These are phyloP conservation scores for Arctostaphylos glauca DNA, from an alignment of 148 eudicot species.

Conservation along the genomic window DNA sequence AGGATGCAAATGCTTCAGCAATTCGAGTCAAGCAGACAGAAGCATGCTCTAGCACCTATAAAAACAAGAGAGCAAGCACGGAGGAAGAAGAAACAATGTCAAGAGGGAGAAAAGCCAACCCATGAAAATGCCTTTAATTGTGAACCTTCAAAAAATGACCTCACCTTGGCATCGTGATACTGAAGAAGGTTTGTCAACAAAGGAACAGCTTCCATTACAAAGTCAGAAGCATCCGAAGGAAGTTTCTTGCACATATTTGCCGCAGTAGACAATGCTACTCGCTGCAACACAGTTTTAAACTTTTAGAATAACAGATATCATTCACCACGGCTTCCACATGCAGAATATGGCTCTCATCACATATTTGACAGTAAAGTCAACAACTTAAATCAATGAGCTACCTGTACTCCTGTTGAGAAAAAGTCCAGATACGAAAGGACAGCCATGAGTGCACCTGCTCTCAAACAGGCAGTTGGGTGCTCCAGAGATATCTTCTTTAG, in stretches of 20 bases:
- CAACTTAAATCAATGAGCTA: conserved; percentile 12
- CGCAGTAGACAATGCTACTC: conserved; percentile 95
- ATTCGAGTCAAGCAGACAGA: conserved; percentile 95
- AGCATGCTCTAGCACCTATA: conserved; percentile 88
- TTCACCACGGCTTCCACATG: neutral
- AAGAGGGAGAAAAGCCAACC: neutral
- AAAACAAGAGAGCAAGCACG: conserved; percentile 11
- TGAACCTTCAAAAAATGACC: conserved; percentile 14
- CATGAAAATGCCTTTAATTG: neutral
- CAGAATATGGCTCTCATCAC: neutral
- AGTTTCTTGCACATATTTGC: conserved; percentile 99
- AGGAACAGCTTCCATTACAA: conserved; percentile 99
- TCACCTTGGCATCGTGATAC: conserved; percentile 95
- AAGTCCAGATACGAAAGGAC: conserved; percentile 98
- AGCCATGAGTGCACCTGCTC: conserved; percentile 98
- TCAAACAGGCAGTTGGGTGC: conserved; percentile 95
- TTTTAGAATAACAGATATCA: conserved; percentile 15
- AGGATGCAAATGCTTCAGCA: conserved; percentile 84
- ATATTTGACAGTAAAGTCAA: neutral
- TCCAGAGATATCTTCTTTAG: conserved; percentile 95
- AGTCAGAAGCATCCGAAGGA: conserved; percentile 97
- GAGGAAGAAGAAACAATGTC: neutral
- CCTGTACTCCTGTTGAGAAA: conserved; percentile 99
- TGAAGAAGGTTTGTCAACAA: conserved; percentile 91
- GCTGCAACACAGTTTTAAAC: conserved; percentile 40